Evolutionary conservation across 805 yeast genomes (phyloP).

Genomic region (Ogataea ramenticola): DNA sequence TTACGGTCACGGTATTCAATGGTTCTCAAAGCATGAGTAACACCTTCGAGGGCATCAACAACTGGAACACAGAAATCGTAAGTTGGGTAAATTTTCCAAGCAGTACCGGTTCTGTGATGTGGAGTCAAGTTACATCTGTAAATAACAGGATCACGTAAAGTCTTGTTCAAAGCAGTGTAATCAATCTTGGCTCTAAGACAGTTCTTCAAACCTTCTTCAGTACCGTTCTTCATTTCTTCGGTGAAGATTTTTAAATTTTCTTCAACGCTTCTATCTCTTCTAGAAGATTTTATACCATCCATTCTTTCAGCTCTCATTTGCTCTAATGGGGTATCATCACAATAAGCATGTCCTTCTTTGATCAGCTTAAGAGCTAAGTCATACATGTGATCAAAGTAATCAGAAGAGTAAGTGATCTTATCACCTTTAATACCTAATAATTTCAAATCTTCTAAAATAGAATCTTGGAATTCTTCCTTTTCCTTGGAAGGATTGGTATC

Average conservation of each 20-base stretch:
- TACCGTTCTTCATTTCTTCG: constrained; percentile 89
- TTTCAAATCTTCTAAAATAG: constrained; percentile 87
- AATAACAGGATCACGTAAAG: constrained; percentile 95
- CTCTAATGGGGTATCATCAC: constrained; percentile 93
- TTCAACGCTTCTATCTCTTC: constrained; percentile 90
- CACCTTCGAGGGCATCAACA: constrained; percentile 94
- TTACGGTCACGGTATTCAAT: constrained; percentile 98
- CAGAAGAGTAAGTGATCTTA: constrained; percentile 79
- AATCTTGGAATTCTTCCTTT: constrained; percentile 87
- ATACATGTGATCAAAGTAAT: constrained; percentile 89
- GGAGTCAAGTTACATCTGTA: constrained; percentile 97
- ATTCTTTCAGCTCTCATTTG: constrained; percentile 98
- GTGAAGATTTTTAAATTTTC: constrained; percentile 84
- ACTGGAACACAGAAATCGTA: constrained; percentile 98
- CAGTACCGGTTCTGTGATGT: constrained; percentile 90
- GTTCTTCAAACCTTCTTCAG: constrained; percentile 85
- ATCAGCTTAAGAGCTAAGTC: constrained; percentile 79
- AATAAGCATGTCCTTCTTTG: constrained; percentile 93
- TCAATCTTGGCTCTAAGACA: constrained; percentile 97
- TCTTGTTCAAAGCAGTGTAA: constrained; percentile 83
- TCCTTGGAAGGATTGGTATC: constrained; percentile 98
- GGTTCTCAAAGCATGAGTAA: constrained; percentile 96
- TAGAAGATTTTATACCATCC: constrained; percentile 88
- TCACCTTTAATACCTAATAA: constrained; percentile 93
- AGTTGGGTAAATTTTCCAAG: constrained; percentile 97